phyloP scores from a whole-genome alignment of 2,329 filamentous ascomycete species.

The Trichoderma polysporum region DNA sequence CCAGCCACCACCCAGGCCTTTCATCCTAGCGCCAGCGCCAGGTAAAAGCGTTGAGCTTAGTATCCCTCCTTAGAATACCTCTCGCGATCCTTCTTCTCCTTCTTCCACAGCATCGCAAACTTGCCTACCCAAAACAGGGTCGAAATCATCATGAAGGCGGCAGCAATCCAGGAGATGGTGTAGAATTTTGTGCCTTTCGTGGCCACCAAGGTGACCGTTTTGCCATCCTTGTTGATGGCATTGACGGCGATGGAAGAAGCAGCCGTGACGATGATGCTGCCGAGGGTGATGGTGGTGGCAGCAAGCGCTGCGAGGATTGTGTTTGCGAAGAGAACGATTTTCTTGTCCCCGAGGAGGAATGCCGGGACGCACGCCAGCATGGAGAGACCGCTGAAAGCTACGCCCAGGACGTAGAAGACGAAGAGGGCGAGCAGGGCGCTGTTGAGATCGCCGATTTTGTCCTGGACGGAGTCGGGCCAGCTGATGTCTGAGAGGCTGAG shows the following conservation, averaged over 20 bases:
- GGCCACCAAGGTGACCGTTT: constrained; percentile 46
- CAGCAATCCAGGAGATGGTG: constrained; percentile 48
- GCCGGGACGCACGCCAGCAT: constrained; percentile 42
- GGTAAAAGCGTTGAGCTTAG: constrained; percentile 16
- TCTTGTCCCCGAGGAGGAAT: constrained; percentile 34
- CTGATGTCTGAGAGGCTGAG: constrained; percentile 47
- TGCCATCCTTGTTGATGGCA: constrained; percentile 44
- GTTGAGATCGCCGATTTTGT: constrained; percentile 52
- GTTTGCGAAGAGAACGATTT: constrained; percentile 37
- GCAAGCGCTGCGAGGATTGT: constrained; percentile 38
- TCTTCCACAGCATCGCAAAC: constrained; percentile 29
- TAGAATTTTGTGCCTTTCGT: constrained; percentile 45
- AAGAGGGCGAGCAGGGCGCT: constrained; percentile 48
- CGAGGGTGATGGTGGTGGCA: constrained; percentile 40
- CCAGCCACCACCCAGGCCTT: not conserved
- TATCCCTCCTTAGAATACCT: constrained; percentile 32
- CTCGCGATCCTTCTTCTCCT: constrained; percentile 24
- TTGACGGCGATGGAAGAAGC: constrained; percentile 41
- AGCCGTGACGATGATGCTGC: constrained; percentile 45
- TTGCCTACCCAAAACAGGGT: constrained; percentile 43
- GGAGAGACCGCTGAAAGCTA: constrained; percentile 43
- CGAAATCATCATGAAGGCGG: constrained; percentile 43
- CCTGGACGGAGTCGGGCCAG: constrained; percentile 45
- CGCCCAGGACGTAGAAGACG: constrained; percentile 48
- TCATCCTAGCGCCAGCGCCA: constrained; percentile 14